A percentile compares a stretch with the other conserved stretches of the same genome.
These are phyloP conservation scores for Cavenderia fasciculata DNA, from an alignment of 78 protist genomes.

Conservation along the genomic window DNA sequence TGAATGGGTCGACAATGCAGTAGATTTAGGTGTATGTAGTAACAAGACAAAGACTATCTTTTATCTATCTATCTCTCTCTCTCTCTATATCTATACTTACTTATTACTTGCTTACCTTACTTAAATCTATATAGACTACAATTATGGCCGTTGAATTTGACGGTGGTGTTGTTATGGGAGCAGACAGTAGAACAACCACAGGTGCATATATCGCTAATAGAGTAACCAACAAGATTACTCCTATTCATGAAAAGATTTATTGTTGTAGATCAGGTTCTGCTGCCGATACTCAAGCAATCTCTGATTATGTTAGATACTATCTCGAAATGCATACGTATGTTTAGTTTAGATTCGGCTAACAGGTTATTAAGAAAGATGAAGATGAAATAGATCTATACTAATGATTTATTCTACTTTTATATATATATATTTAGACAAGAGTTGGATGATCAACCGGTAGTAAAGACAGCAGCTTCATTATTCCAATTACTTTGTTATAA, in stretches of 20 bases:
- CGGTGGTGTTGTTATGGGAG: constrained; percentile 98
- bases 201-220: constrained; percentile 96
- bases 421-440: constrained; percentile 85
- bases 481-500: constrained; percentile 89
- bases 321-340: constrained; percentile 86
- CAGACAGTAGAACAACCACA: constrained; percentile 97
- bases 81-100: constrained; percentile 1
- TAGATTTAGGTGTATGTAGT: constrained; percentile 64
- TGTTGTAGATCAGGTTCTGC: constrained; percentile 98
- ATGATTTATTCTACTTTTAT: too few species aligned
- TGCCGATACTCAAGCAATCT: constrained; percentile 98
- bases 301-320: constrained; percentile 90
- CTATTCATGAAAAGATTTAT: constrained; percentile 89
- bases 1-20: constrained; percentile 69
- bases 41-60: neutral
- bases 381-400: too few species aligned
- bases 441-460: constrained; percentile 88
- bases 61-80: neutral
- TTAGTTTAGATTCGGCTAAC: neutral
- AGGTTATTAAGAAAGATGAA: too few species aligned
- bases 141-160: constrained; percentile 96
- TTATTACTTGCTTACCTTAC: too few species aligned
- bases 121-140: constrained; percentile 87
- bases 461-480: constrained; percentile 94
- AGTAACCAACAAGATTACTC: constrained; percentile 96